A percentile compares a stretch with the other conserved stretches of the same genome.
Conservation (phyloP, 2,329 filamentous ascomycete genomes). For the Dactylellina leptospora region DNA sequence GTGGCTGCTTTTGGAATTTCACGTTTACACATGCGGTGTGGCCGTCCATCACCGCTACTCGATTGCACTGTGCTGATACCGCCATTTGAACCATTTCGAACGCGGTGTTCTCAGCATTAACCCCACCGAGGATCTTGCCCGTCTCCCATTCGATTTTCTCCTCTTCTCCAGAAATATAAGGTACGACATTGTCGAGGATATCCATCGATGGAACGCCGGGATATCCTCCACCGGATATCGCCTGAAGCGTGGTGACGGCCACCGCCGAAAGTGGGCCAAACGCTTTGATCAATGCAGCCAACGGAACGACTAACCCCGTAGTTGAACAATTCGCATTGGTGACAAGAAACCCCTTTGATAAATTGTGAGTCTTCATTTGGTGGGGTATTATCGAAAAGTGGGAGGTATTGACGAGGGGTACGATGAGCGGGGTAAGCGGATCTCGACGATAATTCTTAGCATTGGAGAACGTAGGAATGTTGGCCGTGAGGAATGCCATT, state of each 20-base stretch:
- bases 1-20: constrained; percentile 77
- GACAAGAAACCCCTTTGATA: constrained; percentile 88
- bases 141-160: constrained; percentile 96
- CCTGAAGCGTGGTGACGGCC: constrained; percentile 90
- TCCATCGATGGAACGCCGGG: constrained; percentile 93
- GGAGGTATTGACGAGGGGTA: constrained; percentile 90
- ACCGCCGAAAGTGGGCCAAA: constrained; percentile 82
- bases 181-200: constrained; percentile 93
- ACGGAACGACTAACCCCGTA: constrained; percentile 93
- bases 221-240: constrained; percentile 90
- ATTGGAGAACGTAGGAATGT: constrained; percentile 94
- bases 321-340: constrained; percentile 99
- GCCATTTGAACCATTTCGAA: constrained; percentile 80
- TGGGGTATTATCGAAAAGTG: constrained; percentile 90
- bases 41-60: constrained; percentile 92
- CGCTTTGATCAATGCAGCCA: constrained; percentile 83
- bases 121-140: constrained; percentile 84
- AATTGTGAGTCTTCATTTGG: constrained; percentile 76
- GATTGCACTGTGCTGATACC: constrained; percentile 88
- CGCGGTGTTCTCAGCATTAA: constrained; percentile 76
- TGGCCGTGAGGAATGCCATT: constrained; percentile 86
- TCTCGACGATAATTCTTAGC: constrained; percentile 96
- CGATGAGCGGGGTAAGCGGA: constrained; percentile 88
- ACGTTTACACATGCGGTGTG: constrained; percentile 95
- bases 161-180: constrained; percentile 91